Conservation (phyloP, 305 asterid species). For the Fraxinus velutina region DNA sequence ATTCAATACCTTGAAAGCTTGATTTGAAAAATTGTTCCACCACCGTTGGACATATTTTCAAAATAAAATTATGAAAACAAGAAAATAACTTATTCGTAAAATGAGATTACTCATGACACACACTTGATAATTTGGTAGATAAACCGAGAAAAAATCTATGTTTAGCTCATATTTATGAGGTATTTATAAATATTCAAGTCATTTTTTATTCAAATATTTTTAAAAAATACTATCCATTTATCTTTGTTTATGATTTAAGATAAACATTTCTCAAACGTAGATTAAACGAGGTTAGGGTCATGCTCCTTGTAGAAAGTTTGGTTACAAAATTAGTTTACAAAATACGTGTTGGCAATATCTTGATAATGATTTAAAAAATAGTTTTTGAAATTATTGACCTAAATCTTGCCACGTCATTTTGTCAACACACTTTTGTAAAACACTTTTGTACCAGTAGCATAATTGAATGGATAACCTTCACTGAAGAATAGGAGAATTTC, state of each 20-base stretch:
- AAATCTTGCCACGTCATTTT: too few species aligned
- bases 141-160: not conserved
- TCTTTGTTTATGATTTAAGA: not conserved
- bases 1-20: not conserved
- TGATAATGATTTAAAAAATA: too few species aligned
- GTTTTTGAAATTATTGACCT: too few species aligned
- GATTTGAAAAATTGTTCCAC: not conserved
- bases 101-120: not conserved
- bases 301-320: too few species aligned
- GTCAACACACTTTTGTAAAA: too few species aligned
- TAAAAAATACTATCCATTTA: not conserved
- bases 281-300: too few species aligned
- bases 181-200: too few species aligned
- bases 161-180: not conserved
- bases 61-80: not conserved
- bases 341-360: too few species aligned
- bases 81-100: not conserved
- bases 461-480: not conserved
- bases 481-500: not conserved
- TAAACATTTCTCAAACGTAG: not conserved
- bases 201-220: too few species aligned
- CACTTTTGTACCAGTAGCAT: too few species aligned
- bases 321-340: too few species aligned
- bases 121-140: not conserved
- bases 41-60: not conserved